Conservation (phyloP, 306 rosid genomes). For the Trichosanthes cucumerina region DNA sequence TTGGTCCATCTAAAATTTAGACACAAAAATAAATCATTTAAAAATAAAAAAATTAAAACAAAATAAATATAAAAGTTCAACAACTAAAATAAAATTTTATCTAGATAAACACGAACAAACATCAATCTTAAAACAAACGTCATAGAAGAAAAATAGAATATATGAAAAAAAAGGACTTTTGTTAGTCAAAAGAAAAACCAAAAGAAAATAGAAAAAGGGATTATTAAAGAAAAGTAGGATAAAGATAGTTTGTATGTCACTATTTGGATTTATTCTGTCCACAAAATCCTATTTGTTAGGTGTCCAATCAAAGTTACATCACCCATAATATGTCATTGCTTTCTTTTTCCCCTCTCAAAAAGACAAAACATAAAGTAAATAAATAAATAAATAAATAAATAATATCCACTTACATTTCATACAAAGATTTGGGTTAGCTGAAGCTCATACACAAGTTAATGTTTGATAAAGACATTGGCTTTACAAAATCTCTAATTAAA, state of each 20-base stretch:
- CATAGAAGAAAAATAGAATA: not conserved
- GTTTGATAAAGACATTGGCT: not conserved
- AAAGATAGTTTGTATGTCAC: not conserved
- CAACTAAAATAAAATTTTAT: no score
- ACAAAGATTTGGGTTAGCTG: not conserved
- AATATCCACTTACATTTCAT: not conserved
- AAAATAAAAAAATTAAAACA: no score
- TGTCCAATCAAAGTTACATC: slow-evolving; percentile 1
- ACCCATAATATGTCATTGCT: not conserved
- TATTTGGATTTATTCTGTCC: slow-evolving; percentile 2
- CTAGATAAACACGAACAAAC: no score
- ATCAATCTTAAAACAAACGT: not conserved
- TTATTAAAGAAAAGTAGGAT: not conserved
- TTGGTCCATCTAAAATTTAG: no score
- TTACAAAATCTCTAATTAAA: not conserved
- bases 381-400: not conserved
- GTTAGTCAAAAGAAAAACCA: not conserved
- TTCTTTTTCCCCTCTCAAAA: not conserved
- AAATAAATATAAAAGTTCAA: no score
- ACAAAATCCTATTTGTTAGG: not conserved
- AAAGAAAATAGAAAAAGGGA: not conserved
- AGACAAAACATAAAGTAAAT: not conserved
- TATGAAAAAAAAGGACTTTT: not conserved
- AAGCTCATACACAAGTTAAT: not conserved
- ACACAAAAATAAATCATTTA: no score